phyloP scores from a whole-genome alignment of 2,329 filamentous ascomycete genomes.

The Teratosphaeria gauchensis region DNA sequence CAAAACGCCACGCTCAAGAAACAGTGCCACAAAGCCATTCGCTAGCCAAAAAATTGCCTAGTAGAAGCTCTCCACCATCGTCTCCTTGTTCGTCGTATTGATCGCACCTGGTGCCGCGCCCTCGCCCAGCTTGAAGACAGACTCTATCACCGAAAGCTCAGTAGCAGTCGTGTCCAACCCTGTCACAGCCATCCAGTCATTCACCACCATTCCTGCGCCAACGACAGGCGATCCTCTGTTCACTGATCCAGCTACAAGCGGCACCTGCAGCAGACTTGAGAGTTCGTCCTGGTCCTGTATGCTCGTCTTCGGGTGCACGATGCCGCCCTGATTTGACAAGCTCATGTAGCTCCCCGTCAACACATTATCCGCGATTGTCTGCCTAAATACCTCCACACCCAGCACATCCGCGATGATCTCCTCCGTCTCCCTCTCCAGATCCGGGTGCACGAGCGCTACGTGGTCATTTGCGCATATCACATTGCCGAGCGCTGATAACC shows the following conservation, averaged over 20 bases:
- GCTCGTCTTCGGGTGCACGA: slow-evolving; percentile 93
- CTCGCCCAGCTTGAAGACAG: slow-evolving; percentile 89
- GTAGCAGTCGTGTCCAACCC: slow-evolving; percentile 94
- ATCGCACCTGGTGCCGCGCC: slow-evolving; percentile 63
- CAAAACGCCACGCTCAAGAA: slow-evolving; percentile 4
- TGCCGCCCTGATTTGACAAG: slow-evolving; percentile 87
- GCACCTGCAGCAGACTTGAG: slow-evolving; percentile 84
- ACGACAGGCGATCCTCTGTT: slow-evolving; percentile 91
- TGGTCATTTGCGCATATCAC: slow-evolving; percentile 96
- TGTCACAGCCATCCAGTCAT: slow-evolving; percentile 94
- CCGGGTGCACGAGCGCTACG: slow-evolving; percentile 90
- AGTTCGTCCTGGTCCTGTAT: slow-evolving; percentile 98
- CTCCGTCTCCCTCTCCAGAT: slow-evolving; percentile 94
- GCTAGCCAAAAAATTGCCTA: slow-evolving; percentile 35
- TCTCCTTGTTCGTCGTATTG: slow-evolving; percentile 84
- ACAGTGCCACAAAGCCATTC: background rate
- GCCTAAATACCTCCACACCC: slow-evolving; percentile 79
- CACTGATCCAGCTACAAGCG: slow-evolving; percentile 85
- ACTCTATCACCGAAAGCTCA: slow-evolving; percentile 91
- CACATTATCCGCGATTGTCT: slow-evolving; percentile 95
- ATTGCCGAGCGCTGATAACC: slow-evolving; percentile 88
- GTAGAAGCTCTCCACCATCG: slow-evolving; percentile 98
- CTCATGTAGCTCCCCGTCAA: slow-evolving; percentile 95
- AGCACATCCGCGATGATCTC: slow-evolving; percentile 95
- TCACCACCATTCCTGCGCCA: slow-evolving; percentile 94